These are phyloP conservation scores for Vigna reflexopilosa DNA, from an alignment of 306 rosid species.

Conservation along the genomic window DNA sequence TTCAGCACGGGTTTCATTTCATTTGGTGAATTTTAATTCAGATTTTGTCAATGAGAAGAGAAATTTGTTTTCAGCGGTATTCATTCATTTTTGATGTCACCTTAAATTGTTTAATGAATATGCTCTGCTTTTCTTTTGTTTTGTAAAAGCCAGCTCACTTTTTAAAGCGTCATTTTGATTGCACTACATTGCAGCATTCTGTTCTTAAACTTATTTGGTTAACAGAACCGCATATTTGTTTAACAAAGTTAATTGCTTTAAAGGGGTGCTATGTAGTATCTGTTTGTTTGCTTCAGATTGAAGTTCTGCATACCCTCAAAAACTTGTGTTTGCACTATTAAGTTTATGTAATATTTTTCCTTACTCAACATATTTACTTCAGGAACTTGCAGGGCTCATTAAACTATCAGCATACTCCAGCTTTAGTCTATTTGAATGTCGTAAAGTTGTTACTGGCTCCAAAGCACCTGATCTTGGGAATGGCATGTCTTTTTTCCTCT, in stretches of 20 bases:
- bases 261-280: neutral
- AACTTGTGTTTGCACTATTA: constrained; percentile 18
- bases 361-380: constrained; percentile 49
- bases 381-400: constrained; percentile 94
- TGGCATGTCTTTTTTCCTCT: constrained; percentile 59
- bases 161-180: neutral
- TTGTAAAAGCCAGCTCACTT: neutral
- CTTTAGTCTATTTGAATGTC: constrained; percentile 95
- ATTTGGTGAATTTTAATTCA: neutral
- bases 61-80: neutral
- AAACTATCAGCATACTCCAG: constrained; percentile 79
- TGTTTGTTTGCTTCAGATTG: constrained; percentile 26
- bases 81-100: neutral
- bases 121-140: constrained; percentile 3
- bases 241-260: constrained; percentile 1
- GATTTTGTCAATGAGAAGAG: neutral
- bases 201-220: neutral
- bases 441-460: constrained; percentile 79
- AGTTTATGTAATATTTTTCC: constrained; percentile 33
- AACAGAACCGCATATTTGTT: neutral
- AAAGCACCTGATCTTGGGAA: constrained; percentile 84
- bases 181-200: neutral
- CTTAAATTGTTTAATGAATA: constrained; percentile 16
- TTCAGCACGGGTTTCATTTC: constrained; percentile 1
- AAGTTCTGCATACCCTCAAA: constrained; percentile 27